Evolutionary conservation across 441 rosid genomes (phyloP).

Genomic region (Syzygium syzygioides): DNA sequence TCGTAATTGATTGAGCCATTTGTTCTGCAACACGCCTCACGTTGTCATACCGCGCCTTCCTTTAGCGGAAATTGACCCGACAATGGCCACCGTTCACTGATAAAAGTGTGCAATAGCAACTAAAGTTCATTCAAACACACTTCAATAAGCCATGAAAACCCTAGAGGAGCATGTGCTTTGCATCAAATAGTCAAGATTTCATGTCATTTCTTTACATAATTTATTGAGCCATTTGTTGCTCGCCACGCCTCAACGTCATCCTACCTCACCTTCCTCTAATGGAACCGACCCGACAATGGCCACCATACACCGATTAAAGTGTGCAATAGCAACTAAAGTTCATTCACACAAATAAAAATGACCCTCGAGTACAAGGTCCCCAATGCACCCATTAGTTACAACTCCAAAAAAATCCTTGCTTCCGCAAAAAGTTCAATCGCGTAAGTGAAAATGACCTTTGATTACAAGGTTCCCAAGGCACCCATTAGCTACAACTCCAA

Average conservation of each 20-base stretch:
- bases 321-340: neutral
- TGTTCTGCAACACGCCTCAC: neutral
- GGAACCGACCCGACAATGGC: neutral
- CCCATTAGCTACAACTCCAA: too few species aligned
- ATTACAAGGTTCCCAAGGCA: neutral
- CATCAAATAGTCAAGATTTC: neutral
- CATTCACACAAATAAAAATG: neutral
- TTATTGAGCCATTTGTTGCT: neutral
- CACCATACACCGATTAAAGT: neutral
- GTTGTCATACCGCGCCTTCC: too few species aligned
- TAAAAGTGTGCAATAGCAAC: too few species aligned
- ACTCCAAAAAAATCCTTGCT: neutral
- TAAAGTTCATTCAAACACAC: neutral
- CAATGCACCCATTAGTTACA: neutral
- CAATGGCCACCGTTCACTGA: too few species aligned
- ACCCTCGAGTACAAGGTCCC: neutral
- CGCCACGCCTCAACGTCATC: neutral
- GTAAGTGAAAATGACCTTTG: neutral
- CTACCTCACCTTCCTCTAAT: neutral
- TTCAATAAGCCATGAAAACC: neutral
- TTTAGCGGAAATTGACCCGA: too few species aligned
- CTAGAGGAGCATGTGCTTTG: neutral
- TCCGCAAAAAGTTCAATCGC: neutral
- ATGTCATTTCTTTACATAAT: neutral
- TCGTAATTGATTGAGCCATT: neutral